Percentiles rank a stretch among this genome's conserved stretches.
Evolutionary conservation across 2,329 filamentous ascomycete genomes (phyloP).

Genomic region (Claviceps arundinis): DNA sequence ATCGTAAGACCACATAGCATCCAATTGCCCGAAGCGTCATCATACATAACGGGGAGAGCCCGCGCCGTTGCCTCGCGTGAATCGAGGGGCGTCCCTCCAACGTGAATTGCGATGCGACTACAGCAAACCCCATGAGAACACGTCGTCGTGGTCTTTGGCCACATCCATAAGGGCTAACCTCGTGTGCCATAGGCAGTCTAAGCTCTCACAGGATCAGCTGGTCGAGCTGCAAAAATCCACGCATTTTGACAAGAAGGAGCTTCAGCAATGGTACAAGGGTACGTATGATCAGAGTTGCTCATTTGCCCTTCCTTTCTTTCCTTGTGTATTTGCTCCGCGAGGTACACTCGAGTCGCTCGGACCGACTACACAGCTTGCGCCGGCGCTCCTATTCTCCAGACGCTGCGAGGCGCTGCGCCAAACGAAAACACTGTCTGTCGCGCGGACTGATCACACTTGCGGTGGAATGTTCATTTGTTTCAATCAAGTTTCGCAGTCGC

Average conservation of each 20-base stretch:
- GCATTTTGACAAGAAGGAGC: slow-evolving; percentile 98
- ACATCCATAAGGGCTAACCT: background rate
- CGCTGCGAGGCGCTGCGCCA: too few species aligned
- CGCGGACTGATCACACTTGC: too few species aligned
- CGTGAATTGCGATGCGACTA: background rate
- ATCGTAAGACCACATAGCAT: slow-evolving; percentile 4
- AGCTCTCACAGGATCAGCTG: slow-evolving; percentile 93
- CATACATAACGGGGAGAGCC: too few species aligned
- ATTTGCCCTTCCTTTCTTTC: background rate
- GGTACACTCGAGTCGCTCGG: too few species aligned
- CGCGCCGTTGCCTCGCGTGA: background rate
- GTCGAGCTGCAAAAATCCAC: slow-evolving; percentile 91
- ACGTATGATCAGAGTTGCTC: background rate
- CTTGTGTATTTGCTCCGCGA: too few species aligned
- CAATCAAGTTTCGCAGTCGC: too few species aligned
- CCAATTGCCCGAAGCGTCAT: background rate
- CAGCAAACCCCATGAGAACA: background rate
- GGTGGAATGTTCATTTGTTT: too few species aligned
- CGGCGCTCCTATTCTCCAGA: too few species aligned
- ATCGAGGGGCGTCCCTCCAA: background rate
- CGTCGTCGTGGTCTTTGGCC: too few species aligned
- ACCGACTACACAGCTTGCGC: too few species aligned
- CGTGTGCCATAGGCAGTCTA: slow-evolving; percentile 63
- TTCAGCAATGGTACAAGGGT: slow-evolving; percentile 99
- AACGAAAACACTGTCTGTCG: too few species aligned